These are phyloP conservation scores for Trichoderma orchidacearum DNA, from an alignment of 495 filamentous ascomycete genomes.

Conservation along the genomic window DNA sequence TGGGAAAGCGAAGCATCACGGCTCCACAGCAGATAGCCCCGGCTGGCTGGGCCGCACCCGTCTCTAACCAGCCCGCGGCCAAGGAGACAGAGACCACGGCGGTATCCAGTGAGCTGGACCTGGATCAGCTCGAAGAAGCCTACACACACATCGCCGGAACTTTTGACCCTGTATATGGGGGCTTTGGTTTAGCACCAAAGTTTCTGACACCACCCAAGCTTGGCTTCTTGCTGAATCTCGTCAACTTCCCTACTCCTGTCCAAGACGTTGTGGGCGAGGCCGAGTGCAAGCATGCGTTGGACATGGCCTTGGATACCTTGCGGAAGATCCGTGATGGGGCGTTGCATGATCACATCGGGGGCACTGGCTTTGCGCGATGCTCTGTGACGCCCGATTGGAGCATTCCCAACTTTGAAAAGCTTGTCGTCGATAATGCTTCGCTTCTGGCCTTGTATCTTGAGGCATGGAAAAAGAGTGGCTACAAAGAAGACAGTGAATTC, in stretches of 20 bases:
- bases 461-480: slow-evolving; percentile 61
- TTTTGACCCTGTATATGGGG: slow-evolving; percentile 67
- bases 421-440: slow-evolving; percentile 91
- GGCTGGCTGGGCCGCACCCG: not conserved
- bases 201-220: slow-evolving; percentile 85
- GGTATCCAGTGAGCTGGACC: slow-evolving; percentile 47
- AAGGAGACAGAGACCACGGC: slow-evolving; percentile 18
- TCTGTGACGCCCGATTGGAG: slow-evolving; percentile 86
- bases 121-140: slow-evolving; percentile 86
- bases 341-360: slow-evolving; percentile 84
- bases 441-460: slow-evolving; percentile 79
- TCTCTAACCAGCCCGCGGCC: not conserved
- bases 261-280: slow-evolving; percentile 72
- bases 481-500: slow-evolving; percentile 40
- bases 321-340: slow-evolving; percentile 73
- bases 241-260: slow-evolving; percentile 54
- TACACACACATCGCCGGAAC: slow-evolving; percentile 64
- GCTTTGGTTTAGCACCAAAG: slow-evolving; percentile 68
- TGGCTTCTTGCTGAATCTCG: slow-evolving; percentile 65
- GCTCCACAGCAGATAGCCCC: slow-evolving; percentile 4
- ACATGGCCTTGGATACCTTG: slow-evolving; percentile 75
- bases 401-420: slow-evolving; percentile 95
- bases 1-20: slow-evolving; percentile 26
- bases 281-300: slow-evolving; percentile 59
- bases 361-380: slow-evolving; percentile 72